A percentile compares a stretch with the other conserved stretches of the same genome.
These are phyloP conservation scores for Amphicarpaea edgeworthii DNA, from an alignment of 306 rosid species.

Conservation along the genomic window DNA sequence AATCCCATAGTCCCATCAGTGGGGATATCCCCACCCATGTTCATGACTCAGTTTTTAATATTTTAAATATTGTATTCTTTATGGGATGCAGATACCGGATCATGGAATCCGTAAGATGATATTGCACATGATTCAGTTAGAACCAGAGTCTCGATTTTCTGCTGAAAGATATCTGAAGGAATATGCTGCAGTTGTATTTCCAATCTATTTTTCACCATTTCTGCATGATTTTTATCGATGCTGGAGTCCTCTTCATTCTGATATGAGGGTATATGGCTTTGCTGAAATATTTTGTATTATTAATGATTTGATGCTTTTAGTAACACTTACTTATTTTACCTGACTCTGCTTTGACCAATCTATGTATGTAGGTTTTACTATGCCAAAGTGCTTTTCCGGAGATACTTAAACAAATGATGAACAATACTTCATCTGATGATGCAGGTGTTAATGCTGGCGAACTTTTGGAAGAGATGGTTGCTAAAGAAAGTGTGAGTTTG, in stretches of 20 bases:
- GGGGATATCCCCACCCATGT: conserved; percentile 1
- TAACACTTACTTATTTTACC: conserved; percentile 35
- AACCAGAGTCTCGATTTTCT: conserved; percentile 86
- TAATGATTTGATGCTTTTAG: conserved; percentile 33
- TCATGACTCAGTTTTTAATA: conserved; percentile 26
- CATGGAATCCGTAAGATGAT: conserved; percentile 92
- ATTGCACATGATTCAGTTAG: conserved; percentile 93
- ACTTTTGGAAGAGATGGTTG: conserved; percentile 61
- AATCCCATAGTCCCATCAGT: conserved; percentile 16
- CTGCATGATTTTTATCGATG: conserved; percentile 92
- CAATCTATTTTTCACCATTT: conserved; percentile 85
- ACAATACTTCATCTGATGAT: conserved; percentile 59
- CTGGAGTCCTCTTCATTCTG: conserved; percentile 92
- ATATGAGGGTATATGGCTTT: conserved; percentile 78
- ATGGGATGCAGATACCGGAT: conserved; percentile 83
- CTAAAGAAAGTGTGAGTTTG: conserved; percentile 65
- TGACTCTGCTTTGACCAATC: conserved; percentile 39
- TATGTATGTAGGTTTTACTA: conserved; percentile 71
- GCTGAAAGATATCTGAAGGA: conserved; percentile 89
- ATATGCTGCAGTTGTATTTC: conserved; percentile 80
- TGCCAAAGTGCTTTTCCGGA: conserved; percentile 92
- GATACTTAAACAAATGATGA: conserved; percentile 92
- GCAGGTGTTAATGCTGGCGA: conserved; percentile 50
- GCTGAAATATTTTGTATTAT: conserved; percentile 19
- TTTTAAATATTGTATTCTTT: conserved; percentile 35